Conservation (phyloP, 2,329 filamentous ascomycete species). For the Pseudogymnoascus sp. region DNA sequence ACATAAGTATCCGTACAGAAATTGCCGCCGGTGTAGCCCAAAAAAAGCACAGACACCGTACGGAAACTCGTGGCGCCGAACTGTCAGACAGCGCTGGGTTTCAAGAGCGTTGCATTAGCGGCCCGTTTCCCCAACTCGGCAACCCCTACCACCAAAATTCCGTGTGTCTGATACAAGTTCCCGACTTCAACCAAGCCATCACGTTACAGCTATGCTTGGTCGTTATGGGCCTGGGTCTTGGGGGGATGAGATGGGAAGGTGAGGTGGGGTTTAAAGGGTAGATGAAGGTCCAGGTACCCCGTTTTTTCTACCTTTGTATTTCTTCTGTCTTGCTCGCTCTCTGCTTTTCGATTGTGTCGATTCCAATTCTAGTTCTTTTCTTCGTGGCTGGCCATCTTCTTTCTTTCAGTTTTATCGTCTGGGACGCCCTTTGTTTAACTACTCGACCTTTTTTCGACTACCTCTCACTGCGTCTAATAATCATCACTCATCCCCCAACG, state of each 20-base stretch:
- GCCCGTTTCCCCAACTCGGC: not conserved
- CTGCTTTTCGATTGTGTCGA: not conserved
- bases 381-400: slow-evolving; percentile 15
- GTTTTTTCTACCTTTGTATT: not conserved
- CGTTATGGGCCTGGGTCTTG: not conserved
- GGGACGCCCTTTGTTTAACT: not conserved
- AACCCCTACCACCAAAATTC: not conserved
- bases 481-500: not conserved
- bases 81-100: not conserved
- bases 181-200: not conserved
- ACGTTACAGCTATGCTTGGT: not conserved
- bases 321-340: slow-evolving; percentile 1
- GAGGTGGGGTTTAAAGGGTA: not conserved
- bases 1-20: no score
- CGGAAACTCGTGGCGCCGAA: not conserved
- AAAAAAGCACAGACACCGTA: no score
- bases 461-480: not conserved
- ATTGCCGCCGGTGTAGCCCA: no score
- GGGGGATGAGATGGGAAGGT: not conserved
- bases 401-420: not conserved
- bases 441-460: not conserved
- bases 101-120: not conserved
- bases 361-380: slow-evolving; percentile 9
- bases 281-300: not conserved
- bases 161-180: not conserved